phyloP scores from a whole-genome alignment of 2,329 filamentous ascomycete genomes.

The Calcarisporium arbuscula region DNA sequence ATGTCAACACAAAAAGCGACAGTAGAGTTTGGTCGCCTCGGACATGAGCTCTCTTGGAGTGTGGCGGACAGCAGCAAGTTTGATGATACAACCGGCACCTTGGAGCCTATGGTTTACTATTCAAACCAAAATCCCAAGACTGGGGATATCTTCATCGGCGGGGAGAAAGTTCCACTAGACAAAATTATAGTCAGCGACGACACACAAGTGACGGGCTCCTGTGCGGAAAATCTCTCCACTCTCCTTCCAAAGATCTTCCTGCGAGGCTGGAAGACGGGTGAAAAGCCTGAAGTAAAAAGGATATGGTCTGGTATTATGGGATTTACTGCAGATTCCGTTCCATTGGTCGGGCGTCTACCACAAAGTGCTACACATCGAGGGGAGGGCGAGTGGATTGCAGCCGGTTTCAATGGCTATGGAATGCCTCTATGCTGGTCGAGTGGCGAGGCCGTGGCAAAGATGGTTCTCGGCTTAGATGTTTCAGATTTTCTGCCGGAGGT shows the following conservation, averaged over 20 bases:
- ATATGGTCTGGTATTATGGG: slow-evolving; percentile 46
- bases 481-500: too few species aligned
- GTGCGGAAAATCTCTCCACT: not conserved
- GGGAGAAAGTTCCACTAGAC: slow-evolving; percentile 35
- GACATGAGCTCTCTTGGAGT: slow-evolving; percentile 40
- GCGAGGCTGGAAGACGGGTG: slow-evolving; percentile 23
- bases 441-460: slow-evolving; percentile 39
- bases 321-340: slow-evolving; percentile 40
- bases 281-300: slow-evolving; percentile 25
- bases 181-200: slow-evolving; percentile 44
- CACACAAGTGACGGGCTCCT: slow-evolving; percentile 4
- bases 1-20: slow-evolving; percentile 45
- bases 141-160: slow-evolving; percentile 48
- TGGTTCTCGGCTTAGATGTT: slow-evolving; percentile 40
- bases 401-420: slow-evolving; percentile 45
- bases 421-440: slow-evolving; percentile 49
- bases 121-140: slow-evolving; percentile 10
- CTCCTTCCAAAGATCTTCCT: not conserved
- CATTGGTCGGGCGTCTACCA: slow-evolving; percentile 42
- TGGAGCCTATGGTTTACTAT: too few species aligned
- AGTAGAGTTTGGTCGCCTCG: slow-evolving; percentile 18
- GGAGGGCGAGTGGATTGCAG: slow-evolving; percentile 39
- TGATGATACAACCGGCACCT: too few species aligned
- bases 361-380: not conserved
- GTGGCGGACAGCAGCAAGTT: slow-evolving; percentile 5